Percentiles rank a stretch among this genome's conserved stretches.
Conservation (phyloP, 257 asterid genomes). For the Thymus quinquecostatus region DNA sequence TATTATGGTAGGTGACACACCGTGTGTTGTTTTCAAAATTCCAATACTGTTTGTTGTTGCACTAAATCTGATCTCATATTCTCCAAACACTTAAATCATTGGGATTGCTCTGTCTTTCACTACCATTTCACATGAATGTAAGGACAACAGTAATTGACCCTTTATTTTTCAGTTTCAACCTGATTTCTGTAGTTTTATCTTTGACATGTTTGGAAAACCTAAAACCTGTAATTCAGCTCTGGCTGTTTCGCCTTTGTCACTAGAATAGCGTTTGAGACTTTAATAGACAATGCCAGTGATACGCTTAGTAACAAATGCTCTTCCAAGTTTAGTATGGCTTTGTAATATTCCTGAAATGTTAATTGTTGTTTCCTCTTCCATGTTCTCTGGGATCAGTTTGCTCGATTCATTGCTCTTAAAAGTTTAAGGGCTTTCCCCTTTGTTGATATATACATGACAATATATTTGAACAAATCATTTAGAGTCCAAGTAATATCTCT, state of each 20-base stretch:
- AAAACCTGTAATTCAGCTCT: conserved; percentile 1
- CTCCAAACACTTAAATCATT: conserved; percentile 10
- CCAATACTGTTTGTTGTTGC: conserved; percentile 10
- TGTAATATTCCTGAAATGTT: not conserved
- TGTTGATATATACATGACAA: not conserved
- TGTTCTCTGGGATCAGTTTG: conserved; percentile 16
- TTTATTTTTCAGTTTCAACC: conserved; percentile 9
- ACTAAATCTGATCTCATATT: conserved; percentile 15
- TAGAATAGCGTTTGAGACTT: not conserved
- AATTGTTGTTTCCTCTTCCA: not conserved
- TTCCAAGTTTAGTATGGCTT: not conserved
- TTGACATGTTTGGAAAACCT: conserved; percentile 10
- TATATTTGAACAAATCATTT: conserved; percentile 2
- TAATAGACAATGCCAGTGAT: conserved; percentile 18
- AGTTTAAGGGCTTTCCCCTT: conserved; percentile 1
- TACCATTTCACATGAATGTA: not conserved
- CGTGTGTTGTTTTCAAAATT: conserved; percentile 14
- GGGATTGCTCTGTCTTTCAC: not conserved
- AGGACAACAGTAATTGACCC: not conserved
- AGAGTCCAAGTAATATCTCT: conserved; percentile 6
- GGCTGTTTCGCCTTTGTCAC: not conserved
- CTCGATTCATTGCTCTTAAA: conserved; percentile 9
- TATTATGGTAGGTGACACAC: conserved; percentile 69
- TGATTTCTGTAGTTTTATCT: conserved; percentile 14
- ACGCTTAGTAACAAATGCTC: not conserved